phyloP scores from a whole-genome alignment of 305 asterid species.

The Rubia peregrina region DNA sequence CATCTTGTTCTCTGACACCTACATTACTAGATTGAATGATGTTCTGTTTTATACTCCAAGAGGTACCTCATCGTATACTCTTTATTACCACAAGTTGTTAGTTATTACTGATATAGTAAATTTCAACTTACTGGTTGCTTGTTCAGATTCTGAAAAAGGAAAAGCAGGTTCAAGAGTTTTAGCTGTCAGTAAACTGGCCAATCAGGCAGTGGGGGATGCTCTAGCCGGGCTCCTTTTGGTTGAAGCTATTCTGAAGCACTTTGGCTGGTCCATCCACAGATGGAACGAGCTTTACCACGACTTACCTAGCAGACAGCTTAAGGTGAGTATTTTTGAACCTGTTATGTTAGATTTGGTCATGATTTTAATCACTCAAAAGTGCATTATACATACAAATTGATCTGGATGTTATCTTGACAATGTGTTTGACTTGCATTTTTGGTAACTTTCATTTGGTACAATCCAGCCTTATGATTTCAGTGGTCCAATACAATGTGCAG shows the following conservation, averaged over 20 bases:
- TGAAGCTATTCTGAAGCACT: conserved; percentile 37
- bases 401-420: neutral
- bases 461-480: neutral
- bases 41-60: conserved; percentile 47
- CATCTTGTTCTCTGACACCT: conserved; percentile 65
- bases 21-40: conserved; percentile 43
- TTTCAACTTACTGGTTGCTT: conserved; percentile 14
- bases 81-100: conserved; percentile 5
- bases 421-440: neutral
- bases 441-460: neutral
- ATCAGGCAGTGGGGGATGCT: conserved; percentile 95
- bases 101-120: neutral
- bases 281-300: conserved; percentile 88
- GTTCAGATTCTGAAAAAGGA: conserved; percentile 61
- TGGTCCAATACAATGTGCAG: neutral
- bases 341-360: neutral
- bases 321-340: conserved; percentile 34
- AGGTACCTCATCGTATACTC: conserved; percentile 34
- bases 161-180: conserved; percentile 72
- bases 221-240: conserved; percentile 74
- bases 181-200: conserved; percentile 69
- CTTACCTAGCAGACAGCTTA: conserved; percentile 87
- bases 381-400: neutral
- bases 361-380: neutral
- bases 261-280: conserved; percentile 19